Base-by-base conservation (phyloP, 345 rosid species). In the Gossypium anomalum region DNA sequence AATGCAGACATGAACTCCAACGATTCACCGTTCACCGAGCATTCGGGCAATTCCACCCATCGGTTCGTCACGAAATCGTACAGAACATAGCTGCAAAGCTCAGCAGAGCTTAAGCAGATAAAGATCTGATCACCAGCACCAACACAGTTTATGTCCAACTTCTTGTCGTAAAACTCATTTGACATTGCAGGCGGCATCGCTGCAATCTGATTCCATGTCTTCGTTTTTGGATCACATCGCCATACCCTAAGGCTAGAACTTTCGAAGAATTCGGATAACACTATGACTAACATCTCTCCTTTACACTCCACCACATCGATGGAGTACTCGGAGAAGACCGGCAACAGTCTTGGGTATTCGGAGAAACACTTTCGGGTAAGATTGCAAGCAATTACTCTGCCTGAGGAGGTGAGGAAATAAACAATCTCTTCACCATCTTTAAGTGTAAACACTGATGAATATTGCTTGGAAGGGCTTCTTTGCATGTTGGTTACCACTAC, bases 161-260 rank as follows among this genome's bases (percentile, higher is more conserved):
- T 90, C 79, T 85, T 90, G 68, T 89, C 94, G 16, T 85, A 89
- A 16, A 90, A 85, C 73, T 89, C 97, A 48, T 90, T 93, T 9
- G 98, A 89, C 93, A 93, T 80, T 2, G 94, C 78, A 1, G 97
- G 94, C 51, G 97, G 97, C 93, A 93, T 89, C 53, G 86, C 92
- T 2, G 82, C 80, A 9, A 82, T 76, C 74, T 92, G 98, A 43
- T 79, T 79, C 97, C 98, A 93, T 0, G 81, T 78, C 71, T 81
- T 70, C 7, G 65, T 51, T 27, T 68, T 74, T 34, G 87, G 88
- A 11, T 81, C 85, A 57, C 80, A 89, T 70, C 78, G 87, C 98
- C 98, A 93, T 8, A 93, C 80, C 80, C 98, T 80, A 56, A 93
- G 88, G 76, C 89, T 93, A 0, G 98, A 88, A 55, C 91, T 92